Evolutionary conservation across 257 asterid species (phyloP).

Genomic region (Solanum chiquidenum): DNA sequence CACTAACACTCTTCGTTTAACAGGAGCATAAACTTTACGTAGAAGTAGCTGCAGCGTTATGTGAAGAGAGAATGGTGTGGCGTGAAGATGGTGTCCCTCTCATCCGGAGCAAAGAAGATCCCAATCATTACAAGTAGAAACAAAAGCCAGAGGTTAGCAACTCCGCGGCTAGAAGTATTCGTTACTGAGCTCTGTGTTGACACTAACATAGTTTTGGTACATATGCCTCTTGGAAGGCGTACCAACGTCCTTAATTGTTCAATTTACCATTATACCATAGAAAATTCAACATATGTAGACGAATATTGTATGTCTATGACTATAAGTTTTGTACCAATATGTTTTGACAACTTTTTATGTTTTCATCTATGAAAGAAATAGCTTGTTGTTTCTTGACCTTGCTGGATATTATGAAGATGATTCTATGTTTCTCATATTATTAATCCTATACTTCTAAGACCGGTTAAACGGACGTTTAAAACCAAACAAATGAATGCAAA

Average conservation of each 20-base stretch:
- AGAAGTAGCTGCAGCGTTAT: constrained; percentile 52
- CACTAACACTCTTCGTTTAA: not conserved
- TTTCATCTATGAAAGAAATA: not conserved
- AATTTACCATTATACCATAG: not conserved
- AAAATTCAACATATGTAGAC: not conserved
- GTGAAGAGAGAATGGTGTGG: constrained; percentile 67
- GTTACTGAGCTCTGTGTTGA: not conserved
- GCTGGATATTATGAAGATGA: not conserved
- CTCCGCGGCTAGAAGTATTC: not conserved
- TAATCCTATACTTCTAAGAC: not conserved
- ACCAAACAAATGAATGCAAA: not conserved
- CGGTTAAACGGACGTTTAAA: not conserved
- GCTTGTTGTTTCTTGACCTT: not conserved
- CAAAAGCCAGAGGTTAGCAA: not conserved
- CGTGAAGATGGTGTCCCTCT: constrained; percentile 74
- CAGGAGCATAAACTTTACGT: constrained; percentile 69
- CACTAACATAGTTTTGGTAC: not conserved
- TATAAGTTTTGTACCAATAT: not conserved
- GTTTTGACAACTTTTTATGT: not conserved
- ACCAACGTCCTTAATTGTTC: not conserved
- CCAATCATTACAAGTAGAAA: constrained; percentile 18
- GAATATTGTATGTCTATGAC: not conserved
- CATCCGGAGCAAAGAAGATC: constrained; percentile 51
- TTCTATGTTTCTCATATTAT: not conserved
- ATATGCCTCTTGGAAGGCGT: not conserved